A percentile compares a stretch with the other conserved stretches of the same genome.
These are phyloP conservation scores for Triglochin maritima DNA, from an alignment of 106 monocot species.

Conservation along the genomic window DNA sequence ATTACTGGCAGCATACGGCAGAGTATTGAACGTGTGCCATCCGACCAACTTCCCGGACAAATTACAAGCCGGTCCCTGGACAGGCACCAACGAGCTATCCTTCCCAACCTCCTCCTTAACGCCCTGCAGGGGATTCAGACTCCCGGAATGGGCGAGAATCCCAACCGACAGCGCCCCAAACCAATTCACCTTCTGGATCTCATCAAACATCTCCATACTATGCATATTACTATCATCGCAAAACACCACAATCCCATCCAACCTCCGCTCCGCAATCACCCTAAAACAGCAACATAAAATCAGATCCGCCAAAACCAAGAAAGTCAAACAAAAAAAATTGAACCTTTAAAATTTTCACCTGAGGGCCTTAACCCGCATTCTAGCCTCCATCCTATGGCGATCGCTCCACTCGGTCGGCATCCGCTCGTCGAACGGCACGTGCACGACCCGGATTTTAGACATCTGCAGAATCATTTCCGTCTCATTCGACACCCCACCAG, in stretches of 20 bases:
- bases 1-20: conserved; percentile 28
- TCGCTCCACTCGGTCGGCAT: conserved; percentile 62
- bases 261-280: conserved; percentile 39
- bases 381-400: conserved; percentile 48
- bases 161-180: conserved; percentile 61
- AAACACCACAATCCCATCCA: conserved; percentile 79
- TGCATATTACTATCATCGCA: conserved; percentile 83
- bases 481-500: conserved; percentile 57
- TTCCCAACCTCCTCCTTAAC: conserved; percentile 17
- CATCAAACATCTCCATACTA: conserved; percentile 84
- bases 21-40: conserved; percentile 62
- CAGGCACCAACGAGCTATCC: conserved; percentile 35
- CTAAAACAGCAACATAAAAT: conserved; percentile 13
- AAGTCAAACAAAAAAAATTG: not conserved
- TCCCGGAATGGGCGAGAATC: conserved; percentile 57
- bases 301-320: not conserved
- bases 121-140: conserved; percentile 2
- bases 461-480: conserved; percentile 26
- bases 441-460: conserved; percentile 38
- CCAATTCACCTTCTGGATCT: conserved; percentile 80
- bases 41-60: conserved; percentile 54
- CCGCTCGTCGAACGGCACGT: conserved; percentile 35
- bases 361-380: conserved; percentile 71
- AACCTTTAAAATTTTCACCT: conserved; percentile 26
- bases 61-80: conserved; percentile 82